Conservation (phyloP, 1,139 yeast genomes). For the Scheffersomyces segobiensis region DNA sequence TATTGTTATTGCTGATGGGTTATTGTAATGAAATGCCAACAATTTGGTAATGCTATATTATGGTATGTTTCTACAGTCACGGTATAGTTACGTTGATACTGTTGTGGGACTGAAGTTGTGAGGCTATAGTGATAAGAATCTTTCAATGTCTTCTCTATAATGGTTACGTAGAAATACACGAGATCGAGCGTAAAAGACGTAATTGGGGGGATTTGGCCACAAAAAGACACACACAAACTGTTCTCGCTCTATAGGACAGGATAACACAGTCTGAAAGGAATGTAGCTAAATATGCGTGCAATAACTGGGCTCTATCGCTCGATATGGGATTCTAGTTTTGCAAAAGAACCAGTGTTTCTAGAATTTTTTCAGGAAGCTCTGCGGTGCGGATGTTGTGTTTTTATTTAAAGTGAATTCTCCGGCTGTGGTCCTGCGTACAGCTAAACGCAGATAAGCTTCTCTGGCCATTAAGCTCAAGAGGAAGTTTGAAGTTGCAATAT, state of each 20-base stretch:
- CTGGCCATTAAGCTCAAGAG: not conserved
- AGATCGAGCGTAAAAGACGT: not conserved
- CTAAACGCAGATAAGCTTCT: not conserved
- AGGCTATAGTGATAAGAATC: not conserved
- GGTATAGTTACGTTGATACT: not conserved
- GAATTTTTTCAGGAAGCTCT: not conserved
- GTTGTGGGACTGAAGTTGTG: not conserved
- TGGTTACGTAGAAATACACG: not conserved
- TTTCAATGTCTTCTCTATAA: not conserved
- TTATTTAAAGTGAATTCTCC: not conserved
- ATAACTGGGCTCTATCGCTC: not conserved
- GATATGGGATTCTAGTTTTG: not conserved
- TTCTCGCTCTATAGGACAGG: not conserved
- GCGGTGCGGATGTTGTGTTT: not conserved
- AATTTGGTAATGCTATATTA: not conserved
- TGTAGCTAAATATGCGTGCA: not conserved
- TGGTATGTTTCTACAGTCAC: not conserved
- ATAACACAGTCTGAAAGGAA: not conserved
- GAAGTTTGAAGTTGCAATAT: not conserved
- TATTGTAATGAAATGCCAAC: not conserved
- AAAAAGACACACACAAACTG: not conserved
- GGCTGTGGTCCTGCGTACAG: not conserved
- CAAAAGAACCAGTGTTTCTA: not conserved
- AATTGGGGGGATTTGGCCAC: not conserved
- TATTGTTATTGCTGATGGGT: not conserved